Conservation (phyloP, 2,329 filamentous ascomycete genomes). For the Aurifilum marmelostoma region DNA sequence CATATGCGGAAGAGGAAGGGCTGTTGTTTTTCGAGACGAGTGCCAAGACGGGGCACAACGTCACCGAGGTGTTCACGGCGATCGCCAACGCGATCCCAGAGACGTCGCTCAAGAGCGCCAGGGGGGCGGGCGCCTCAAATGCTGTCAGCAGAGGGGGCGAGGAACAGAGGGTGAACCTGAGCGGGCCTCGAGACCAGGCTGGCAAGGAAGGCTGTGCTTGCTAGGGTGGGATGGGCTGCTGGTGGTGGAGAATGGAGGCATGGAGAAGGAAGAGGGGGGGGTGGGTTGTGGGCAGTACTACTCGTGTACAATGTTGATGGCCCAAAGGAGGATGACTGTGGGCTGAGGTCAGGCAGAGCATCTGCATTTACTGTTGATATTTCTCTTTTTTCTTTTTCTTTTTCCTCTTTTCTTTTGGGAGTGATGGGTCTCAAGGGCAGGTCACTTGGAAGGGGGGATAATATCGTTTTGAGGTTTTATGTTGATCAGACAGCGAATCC, state of each 20-base stretch:
- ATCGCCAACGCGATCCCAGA: constrained; percentile 98
- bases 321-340: not conserved
- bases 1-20: constrained; percentile 92
- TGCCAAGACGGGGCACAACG: constrained; percentile 93
- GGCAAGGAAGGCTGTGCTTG: constrained; percentile 92
- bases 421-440: constrained; percentile 23
- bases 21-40: constrained; percentile 97
- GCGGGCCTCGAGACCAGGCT: constrained; percentile 71
- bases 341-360: constrained; percentile 17
- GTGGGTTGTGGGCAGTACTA: too few relatives aligned
- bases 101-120: constrained; percentile 87
- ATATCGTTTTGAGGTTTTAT: constrained; percentile 20
- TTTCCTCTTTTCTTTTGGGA: not conserved
- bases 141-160: constrained; percentile 63
- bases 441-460: constrained; percentile 25
- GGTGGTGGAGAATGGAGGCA: not conserved
- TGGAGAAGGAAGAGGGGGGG: not conserved
- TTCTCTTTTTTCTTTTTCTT: too few relatives aligned
- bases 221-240: constrained; percentile 47
- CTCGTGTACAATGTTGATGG: not conserved
- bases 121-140: constrained; percentile 67
- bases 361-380: constrained; percentile 23
- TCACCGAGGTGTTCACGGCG: constrained; percentile 94
- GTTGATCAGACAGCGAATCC: constrained; percentile 26
- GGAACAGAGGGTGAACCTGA: constrained; percentile 82